Evolutionary conservation across 2,329 filamentous ascomycete species (phyloP), one percentile per base, ranked within the genome.

Genomic region (Nemania abortiva): DNA sequence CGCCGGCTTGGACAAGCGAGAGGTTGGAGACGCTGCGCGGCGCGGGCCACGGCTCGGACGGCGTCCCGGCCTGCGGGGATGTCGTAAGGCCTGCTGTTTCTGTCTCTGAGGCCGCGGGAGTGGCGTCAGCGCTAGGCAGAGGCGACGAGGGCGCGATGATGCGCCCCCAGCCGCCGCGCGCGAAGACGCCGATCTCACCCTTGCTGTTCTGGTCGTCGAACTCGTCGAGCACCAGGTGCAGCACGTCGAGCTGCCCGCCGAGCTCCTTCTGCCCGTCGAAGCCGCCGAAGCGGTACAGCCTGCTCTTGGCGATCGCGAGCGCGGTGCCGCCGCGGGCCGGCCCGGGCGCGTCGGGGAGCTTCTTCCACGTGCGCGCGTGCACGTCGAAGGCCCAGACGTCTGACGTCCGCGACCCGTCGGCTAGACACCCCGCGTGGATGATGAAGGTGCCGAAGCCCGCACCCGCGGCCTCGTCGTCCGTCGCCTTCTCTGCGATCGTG

Each of bases 331-430:
- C 89, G 56, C 93, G 86, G 0, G 87, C 82, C 7, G 90, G 87
- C 0, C 86, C 90, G 0, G 92, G 92, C 0, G 92, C 93, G 7
- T 87, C 79, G 0, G 90, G 85, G 15, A 93, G 84, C 75, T 91
- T 85, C 47, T 84, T 88, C 94, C 94, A 97, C 1, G 85, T 83
- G 62, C 85, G 83, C 7, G 84, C 85, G 56, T 82, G 83, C 27
- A 95, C 80, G 75, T 91, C 89, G 77, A 97, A 97, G 0, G 89
- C 88, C 94, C 94, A 97, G 6, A 95, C 80, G 77, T 97, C 94
- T 11, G 84, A 82, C 47, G 84, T 83, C 2, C 92, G 83, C 2
- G 89, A 83, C 11, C 89, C 91, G 31, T 82, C 85, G 6, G 87
- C 85, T 0, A 92, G 85, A 75, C 90, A 92, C 3, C 94, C 93